Conservation (phyloP, 1,284 basidiomycete genomes). For the Earliella scabrosa region DNA sequence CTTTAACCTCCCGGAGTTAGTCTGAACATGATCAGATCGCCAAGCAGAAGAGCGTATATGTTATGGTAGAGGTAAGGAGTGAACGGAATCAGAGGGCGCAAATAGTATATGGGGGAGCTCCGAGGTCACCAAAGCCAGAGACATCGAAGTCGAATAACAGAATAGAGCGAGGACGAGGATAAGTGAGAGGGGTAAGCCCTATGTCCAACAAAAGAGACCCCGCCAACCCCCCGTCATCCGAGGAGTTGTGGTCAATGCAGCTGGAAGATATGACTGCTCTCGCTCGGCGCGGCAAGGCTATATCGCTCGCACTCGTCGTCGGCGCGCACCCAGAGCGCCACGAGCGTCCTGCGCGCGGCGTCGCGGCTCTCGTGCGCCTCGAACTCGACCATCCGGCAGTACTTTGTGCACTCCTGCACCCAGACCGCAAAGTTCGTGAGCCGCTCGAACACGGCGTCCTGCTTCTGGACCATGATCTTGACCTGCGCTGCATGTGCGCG, state of each 20-base stretch:
- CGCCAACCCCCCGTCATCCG: too few species aligned
- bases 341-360: conserved; percentile 23
- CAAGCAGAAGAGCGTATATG: too few species aligned
- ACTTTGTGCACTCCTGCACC: conserved; percentile 28
- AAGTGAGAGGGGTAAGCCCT: too few species aligned
- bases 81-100: too few species aligned
- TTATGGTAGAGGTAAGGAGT: too few species aligned
- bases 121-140: too few species aligned
- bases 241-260: neutral
- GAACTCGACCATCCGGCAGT: conserved; percentile 28
- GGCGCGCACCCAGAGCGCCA: conserved; percentile 27
- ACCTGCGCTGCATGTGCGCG: conserved; percentile 21
- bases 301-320: conserved; percentile 19
- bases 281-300: conserved; percentile 16
- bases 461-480: conserved; percentile 29
- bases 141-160: too few species aligned
- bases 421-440: conserved; percentile 31
- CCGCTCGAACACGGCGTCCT: conserved; percentile 28
- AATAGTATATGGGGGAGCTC: too few species aligned
- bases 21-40: too few species aligned
- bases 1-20: too few species aligned
- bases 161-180: too few species aligned
- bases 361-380: conserved; percentile 23
- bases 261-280: conserved; percentile 13
- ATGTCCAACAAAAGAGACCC: too few species aligned